Percentiles rank a stretch among this genome's conserved stretches.
Evolutionary conservation across 1,284 basidiomycete species (phyloP).

Genomic region (Melanopsichium pennsylvanicum): DNA sequence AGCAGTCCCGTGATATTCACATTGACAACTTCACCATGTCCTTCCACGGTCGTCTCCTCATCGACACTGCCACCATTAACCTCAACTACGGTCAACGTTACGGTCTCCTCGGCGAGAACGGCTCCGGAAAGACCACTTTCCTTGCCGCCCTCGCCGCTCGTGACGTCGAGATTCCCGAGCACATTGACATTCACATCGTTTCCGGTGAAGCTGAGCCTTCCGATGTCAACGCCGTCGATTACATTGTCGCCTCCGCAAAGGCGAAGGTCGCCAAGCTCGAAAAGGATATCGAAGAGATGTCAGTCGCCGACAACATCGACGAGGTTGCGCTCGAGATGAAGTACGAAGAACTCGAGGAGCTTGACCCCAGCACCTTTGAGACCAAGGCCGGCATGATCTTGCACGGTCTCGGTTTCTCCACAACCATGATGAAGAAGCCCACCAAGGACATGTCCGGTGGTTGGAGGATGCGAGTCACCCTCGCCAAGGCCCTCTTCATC

Average conservation of each 20-base stretch:
- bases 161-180: slow-evolving; percentile 90
- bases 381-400: slow-evolving; percentile 93
- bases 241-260: slow-evolving; percentile 89
- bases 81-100: slow-evolving; percentile 96
- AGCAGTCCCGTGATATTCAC: slow-evolving; percentile 93
- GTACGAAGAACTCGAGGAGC: slow-evolving; percentile 95
- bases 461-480: slow-evolving; percentile 98
- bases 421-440: slow-evolving; percentile 91
- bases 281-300: slow-evolving; percentile 91
- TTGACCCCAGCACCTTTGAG: slow-evolving; percentile 95
- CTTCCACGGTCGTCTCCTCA: slow-evolving; percentile 92
- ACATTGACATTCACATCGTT: slow-evolving; percentile 98
- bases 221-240: slow-evolving; percentile 94
- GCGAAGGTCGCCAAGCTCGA: slow-evolving; percentile 96
- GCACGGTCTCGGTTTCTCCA: slow-evolving; percentile 92
- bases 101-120: slow-evolving; percentile 94
- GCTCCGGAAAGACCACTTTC: slow-evolving; percentile 87
- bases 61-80: slow-evolving; percentile 87
- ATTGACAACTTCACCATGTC: slow-evolving; percentile 95
- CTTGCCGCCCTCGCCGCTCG: slow-evolving; percentile 63
- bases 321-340: slow-evolving; percentile 84
- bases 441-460: slow-evolving; percentile 99
- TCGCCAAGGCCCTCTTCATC: slow-evolving; percentile 93
- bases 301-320: slow-evolving; percentile 85
- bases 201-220: slow-evolving; percentile 94